Conservation (phyloP, 495 filamentous ascomycete species). For the Penicillium psychrofluorescens region DNA sequence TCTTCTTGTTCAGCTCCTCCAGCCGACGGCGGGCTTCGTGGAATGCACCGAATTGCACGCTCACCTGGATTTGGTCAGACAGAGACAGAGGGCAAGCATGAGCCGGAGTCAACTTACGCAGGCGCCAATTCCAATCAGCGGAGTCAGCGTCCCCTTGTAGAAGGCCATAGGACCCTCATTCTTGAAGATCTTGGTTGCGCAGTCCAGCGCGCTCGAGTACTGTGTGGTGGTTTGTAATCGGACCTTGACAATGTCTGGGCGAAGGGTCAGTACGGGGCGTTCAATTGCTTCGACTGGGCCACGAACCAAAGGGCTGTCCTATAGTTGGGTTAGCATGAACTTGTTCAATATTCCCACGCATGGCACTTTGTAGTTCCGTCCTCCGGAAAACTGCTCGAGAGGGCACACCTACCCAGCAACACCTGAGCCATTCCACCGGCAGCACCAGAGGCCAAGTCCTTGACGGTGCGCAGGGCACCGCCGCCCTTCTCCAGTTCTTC, state of each 20-base stretch:
- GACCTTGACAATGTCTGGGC: slow-evolving; percentile 91
- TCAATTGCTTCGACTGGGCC: not conserved
- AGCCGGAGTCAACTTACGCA: slow-evolving; percentile 51
- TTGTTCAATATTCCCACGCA: not conserved
- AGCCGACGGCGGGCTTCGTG: slow-evolving; percentile 82
- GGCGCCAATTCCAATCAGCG: slow-evolving; percentile 90
- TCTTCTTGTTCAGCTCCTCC: slow-evolving; percentile 62
- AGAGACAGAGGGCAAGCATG: not conserved
- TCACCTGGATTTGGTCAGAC: slow-evolving; percentile 46
- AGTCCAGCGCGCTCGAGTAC: slow-evolving; percentile 72
- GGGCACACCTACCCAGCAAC: slow-evolving; percentile 65
- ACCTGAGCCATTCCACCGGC: slow-evolving; percentile 92
- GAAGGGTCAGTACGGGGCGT: slow-evolving; percentile 9
- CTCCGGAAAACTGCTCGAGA: not conserved
- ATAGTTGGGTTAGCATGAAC: slow-evolving; percentile 17
- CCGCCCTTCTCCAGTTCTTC: slow-evolving; percentile 31
- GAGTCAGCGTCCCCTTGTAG: slow-evolving; percentile 98
- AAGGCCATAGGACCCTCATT: slow-evolving; percentile 87
- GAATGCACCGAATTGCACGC: slow-evolving; percentile 96
- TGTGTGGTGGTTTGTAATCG: slow-evolving; percentile 81
- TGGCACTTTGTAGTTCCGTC: not conserved
- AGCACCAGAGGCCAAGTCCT: slow-evolving; percentile 89
- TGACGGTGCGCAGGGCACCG: slow-evolving; percentile 55
- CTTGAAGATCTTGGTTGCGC: slow-evolving; percentile 74
- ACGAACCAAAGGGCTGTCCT: slow-evolving; percentile 88